Percentiles rank a stretch among this genome's conserved stretches.
phyloP scores from a whole-genome alignment of 2,329 filamentous ascomycete genomes.

The Zasmidium cellare region DNA sequence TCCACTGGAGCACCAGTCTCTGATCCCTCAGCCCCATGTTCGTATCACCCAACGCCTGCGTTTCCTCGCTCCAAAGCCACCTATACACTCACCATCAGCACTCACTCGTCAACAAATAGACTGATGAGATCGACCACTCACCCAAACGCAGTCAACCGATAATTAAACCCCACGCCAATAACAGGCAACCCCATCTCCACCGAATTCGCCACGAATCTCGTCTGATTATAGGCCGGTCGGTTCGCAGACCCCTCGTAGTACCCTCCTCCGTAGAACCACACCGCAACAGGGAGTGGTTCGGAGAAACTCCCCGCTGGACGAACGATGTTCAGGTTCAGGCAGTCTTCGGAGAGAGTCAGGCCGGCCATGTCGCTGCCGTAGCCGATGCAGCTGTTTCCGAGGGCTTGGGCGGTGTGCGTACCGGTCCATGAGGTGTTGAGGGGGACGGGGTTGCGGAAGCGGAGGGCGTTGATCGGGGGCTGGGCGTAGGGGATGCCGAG shows the following conservation, averaged over 20 bases:
- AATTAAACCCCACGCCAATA: background rate
- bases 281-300: background rate
- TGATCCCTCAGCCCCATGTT: slow-evolving; percentile 52
- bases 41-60: background rate
- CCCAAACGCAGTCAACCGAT: background rate
- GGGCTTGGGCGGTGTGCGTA: slow-evolving; percentile 43
- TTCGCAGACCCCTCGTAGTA: slow-evolving; percentile 1
- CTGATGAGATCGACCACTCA: background rate
- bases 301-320: background rate
- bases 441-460: slow-evolving; percentile 52
- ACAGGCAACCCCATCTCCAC: background rate
- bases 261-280: slow-evolving; percentile 2
- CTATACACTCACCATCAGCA: background rate
- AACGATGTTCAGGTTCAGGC: background rate
- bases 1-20: slow-evolving; percentile 60
- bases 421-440: slow-evolving; percentile 45
- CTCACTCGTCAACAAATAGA: background rate
- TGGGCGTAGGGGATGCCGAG: slow-evolving; percentile 59
- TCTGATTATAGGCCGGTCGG: slow-evolving; percentile 4
- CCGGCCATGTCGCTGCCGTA: slow-evolving; percentile 40
- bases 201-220: background rate
- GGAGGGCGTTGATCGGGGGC: slow-evolving; percentile 48
- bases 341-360: background rate
- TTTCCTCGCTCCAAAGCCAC: background rate
- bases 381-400: slow-evolving; percentile 49